phyloP scores from a whole-genome alignment of 495 filamentous ascomycete species.

The Tuber aestivum region DNA sequence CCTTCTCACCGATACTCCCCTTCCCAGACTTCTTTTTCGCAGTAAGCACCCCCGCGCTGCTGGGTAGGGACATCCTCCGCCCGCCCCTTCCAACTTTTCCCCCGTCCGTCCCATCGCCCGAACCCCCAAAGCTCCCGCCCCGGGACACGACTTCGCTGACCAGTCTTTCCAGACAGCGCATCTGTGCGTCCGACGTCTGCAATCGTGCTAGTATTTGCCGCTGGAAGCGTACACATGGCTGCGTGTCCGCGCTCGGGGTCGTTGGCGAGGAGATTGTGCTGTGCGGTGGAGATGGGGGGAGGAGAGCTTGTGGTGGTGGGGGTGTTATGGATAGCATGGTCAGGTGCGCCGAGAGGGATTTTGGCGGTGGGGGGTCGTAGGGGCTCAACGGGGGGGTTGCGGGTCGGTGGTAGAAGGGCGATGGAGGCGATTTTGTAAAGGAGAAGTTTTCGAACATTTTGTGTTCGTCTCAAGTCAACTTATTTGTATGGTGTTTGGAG shows the following conservation, averaged over 20 bases:
- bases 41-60: constrained; percentile 20
- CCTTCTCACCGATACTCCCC: constrained; percentile 27
- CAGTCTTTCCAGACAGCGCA: constrained; percentile 28
- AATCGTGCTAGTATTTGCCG: constrained; percentile 35
- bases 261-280: background rate
- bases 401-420: constrained; percentile 21
- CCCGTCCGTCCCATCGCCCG: background rate
- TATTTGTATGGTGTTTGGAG: constrained; percentile 5
- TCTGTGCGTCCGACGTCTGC: constrained; percentile 34
- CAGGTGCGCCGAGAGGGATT: background rate
- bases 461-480: background rate
- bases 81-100: background rate
- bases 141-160: constrained; percentile 32
- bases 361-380: background rate
- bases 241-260: background rate
- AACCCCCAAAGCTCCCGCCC: constrained; percentile 18
- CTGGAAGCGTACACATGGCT: constrained; percentile 33
- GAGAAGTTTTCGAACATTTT: constrained; percentile 36
- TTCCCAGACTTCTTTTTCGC: constrained; percentile 22
- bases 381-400: constrained; percentile 15
- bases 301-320: background rate
- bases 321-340: background rate
- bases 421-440: constrained; percentile 18
- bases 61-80: constrained; percentile 16
- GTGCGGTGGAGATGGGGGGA: background rate